phyloP scores from a whole-genome alignment of 2,329 filamentous ascomycete genomes.

The Fusarium ambrosium region DNA sequence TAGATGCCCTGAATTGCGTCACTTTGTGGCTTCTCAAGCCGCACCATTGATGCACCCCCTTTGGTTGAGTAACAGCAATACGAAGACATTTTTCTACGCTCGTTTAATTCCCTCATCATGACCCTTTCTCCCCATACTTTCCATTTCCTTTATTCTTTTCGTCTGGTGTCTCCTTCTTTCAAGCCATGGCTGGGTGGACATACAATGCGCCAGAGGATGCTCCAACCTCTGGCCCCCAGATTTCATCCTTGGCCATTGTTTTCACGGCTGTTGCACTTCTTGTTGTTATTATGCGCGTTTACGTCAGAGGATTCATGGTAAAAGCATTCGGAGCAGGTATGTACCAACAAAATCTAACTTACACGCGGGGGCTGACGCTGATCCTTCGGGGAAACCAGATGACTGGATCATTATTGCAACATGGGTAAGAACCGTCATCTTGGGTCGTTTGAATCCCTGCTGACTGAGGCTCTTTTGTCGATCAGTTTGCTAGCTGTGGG shows the following conservation, averaged over 20 bases:
- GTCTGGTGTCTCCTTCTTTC: background rate
- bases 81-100: background rate
- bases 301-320: slow-evolving; percentile 29
- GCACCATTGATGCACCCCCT: background rate
- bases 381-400: slow-evolving; percentile 14
- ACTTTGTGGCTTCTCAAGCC: background rate
- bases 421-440: slow-evolving; percentile 22
- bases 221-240: slow-evolving; percentile 27
- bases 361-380: background rate
- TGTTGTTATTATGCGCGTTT: slow-evolving; percentile 15
- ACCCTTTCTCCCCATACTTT: background rate
- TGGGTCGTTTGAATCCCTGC: background rate
- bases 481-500: slow-evolving; percentile 50
- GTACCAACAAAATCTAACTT: background rate
- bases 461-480: background rate
- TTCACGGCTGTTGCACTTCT: slow-evolving; percentile 25
- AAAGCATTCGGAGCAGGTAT: slow-evolving; percentile 34
- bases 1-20: background rate
- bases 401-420: slow-evolving; percentile 37
- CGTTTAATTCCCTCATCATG: background rate
- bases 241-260: slow-evolving; percentile 18
- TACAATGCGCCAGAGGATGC: slow-evolving; percentile 22
- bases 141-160: background rate
- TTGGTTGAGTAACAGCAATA: background rate
- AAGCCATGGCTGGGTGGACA: slow-evolving; percentile 32